phyloP scores from a whole-genome alignment of 2,329 filamentous ascomycete genomes.

The Colletotrichum ledebouriae region DNA sequence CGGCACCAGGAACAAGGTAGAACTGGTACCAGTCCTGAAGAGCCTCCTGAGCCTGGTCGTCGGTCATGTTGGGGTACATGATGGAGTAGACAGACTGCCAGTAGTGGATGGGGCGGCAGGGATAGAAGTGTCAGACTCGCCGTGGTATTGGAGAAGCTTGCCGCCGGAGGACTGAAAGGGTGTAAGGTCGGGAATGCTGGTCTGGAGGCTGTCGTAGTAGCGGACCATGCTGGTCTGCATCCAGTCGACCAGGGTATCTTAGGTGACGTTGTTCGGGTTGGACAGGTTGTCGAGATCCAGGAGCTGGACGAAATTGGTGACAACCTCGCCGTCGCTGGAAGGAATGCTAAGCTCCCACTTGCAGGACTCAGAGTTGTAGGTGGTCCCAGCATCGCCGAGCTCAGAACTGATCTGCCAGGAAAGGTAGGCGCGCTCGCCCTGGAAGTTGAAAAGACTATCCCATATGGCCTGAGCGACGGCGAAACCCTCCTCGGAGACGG shows the following conservation, averaged over 20 bases:
- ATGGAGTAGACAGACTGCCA: constrained; percentile 62
- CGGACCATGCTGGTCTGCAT: constrained; percentile 62
- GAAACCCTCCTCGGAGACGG: too few species aligned
- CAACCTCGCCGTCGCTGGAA: too few species aligned
- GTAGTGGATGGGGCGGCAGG: constrained; percentile 67
- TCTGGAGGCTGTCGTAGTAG: constrained; percentile 58
- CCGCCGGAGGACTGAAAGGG: constrained; percentile 63
- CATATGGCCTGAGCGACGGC: too few species aligned
- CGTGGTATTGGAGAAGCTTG: constrained; percentile 71
- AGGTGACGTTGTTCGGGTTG: constrained; percentile 62
- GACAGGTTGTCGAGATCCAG: too few species aligned
- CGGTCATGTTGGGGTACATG: constrained; percentile 52
- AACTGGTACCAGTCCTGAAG: constrained; percentile 38
- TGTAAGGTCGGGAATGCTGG: constrained; percentile 65
- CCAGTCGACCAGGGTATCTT: constrained; percentile 69
- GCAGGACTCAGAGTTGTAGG: too few species aligned
- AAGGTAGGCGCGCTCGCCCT: too few species aligned
- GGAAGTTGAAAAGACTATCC: too few species aligned
- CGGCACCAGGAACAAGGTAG: constrained; percentile 55
- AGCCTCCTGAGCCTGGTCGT: constrained; percentile 23
- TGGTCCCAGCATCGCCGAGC: too few species aligned
- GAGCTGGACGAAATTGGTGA: too few species aligned
- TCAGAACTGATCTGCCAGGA: too few species aligned
- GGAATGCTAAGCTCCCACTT: too few species aligned
- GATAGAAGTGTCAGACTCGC: constrained; percentile 66